Percentiles rank a stretch among this genome's conserved stretches.
Conservation (phyloP, 192 early-diverging fungal species). For the Lunasporangiospora selenospora region DNA sequence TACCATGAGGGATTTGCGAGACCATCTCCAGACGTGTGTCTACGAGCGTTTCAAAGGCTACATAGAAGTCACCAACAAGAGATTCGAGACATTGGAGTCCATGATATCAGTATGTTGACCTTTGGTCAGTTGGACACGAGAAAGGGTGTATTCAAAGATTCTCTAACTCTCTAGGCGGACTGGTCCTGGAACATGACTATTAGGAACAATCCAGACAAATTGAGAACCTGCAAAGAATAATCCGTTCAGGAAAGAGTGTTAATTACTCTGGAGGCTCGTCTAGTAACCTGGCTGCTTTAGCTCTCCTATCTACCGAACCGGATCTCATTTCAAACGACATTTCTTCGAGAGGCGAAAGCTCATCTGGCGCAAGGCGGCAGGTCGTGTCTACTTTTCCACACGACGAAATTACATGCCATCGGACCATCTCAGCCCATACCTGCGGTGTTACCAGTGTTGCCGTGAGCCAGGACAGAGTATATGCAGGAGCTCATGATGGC, state of each 20-base stretch:
- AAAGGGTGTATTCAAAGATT: background rate
- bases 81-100: constrained; percentile 45
- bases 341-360: no score
- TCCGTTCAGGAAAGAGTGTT: constrained; percentile 37
- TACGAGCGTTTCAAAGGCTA: constrained; percentile 59
- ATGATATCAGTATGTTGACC: constrained; percentile 29
- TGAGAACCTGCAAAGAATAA: constrained; percentile 40
- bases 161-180: constrained; percentile 6
- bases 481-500: constrained; percentile 66
- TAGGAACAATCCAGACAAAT: constrained; percentile 38
- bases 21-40: constrained; percentile 58
- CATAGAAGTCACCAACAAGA: constrained; percentile 52
- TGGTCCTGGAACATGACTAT: constrained; percentile 5
- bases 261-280: background rate
- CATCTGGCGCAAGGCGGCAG: constrained; percentile 18
- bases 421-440: constrained; percentile 57
- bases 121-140: background rate
- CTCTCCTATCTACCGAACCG: no score
- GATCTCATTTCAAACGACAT: no score
- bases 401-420: constrained; percentile 60
- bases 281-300: no score
- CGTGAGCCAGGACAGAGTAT: constrained; percentile 52
- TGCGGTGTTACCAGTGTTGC: constrained; percentile 65
- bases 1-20: constrained; percentile 40
- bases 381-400: constrained; percentile 52